Percentiles rank a stretch among this genome's conserved stretches.
These are phyloP conservation scores for Penicilliopsis zonata DNA, from an alignment of 495 filamentous ascomycete genomes.

Conservation along the genomic window DNA sequence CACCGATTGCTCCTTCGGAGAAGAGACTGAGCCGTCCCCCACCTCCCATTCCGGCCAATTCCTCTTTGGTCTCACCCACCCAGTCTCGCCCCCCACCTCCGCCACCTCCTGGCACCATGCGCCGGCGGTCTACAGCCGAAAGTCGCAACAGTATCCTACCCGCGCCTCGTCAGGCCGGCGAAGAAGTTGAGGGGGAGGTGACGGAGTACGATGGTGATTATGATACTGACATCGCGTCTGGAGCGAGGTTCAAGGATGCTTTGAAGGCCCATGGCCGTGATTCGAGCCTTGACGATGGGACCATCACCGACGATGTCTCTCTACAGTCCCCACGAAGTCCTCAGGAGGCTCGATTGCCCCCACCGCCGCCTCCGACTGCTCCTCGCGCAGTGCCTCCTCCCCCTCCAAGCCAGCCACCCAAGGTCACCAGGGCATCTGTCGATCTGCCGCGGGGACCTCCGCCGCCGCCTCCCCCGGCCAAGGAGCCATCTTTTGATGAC, in stretches of 20 bases:
- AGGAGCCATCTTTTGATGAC: slow-evolving; percentile 31
- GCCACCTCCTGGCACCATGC: slow-evolving; percentile 51
- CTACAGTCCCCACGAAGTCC: slow-evolving; percentile 36
- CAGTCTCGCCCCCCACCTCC: slow-evolving; percentile 67
- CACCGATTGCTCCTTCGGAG: slow-evolving; percentile 29
- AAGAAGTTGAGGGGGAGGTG: slow-evolving; percentile 67
- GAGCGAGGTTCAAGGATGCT: slow-evolving; percentile 82
- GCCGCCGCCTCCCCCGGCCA: slow-evolving; percentile 45
- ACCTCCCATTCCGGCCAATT: slow-evolving; percentile 37
- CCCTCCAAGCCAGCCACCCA: slow-evolving; percentile 37
- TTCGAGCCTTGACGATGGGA: slow-evolving; percentile 53
- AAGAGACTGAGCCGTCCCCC: slow-evolving; percentile 40
- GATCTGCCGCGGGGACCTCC: slow-evolving; percentile 63
- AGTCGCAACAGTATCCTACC: slow-evolving; percentile 24
- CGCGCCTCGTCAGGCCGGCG: slow-evolving; percentile 29
- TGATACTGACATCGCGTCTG: slow-evolving; percentile 91
- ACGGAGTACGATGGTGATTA: slow-evolving; percentile 98
- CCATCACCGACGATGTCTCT: slow-evolving; percentile 38
- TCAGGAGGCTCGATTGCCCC: slow-evolving; percentile 37
- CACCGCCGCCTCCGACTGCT: slow-evolving; percentile 44
- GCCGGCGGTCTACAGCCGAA: slow-evolving; percentile 51
- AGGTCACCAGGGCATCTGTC: slow-evolving; percentile 37
- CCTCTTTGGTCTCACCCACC: slow-evolving; percentile 31
- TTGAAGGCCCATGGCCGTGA: slow-evolving; percentile 72
- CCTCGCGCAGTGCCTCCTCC: slow-evolving; percentile 44